Conservation (phyloP, 768 basidiomycete genomes). For the Hypsizygus marmoreus region DNA sequence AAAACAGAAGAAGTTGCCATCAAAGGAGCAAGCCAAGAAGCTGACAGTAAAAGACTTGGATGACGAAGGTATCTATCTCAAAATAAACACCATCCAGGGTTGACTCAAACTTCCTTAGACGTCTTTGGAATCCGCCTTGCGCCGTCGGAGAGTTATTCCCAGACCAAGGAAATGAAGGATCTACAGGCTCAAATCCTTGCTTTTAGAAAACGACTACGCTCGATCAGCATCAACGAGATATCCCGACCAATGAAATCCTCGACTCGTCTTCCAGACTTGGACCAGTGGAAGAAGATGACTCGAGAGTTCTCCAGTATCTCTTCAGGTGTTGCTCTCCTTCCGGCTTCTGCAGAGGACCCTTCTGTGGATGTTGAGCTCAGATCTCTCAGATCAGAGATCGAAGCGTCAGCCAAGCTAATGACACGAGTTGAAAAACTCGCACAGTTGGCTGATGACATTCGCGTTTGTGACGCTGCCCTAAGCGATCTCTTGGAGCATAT, state of each 20-base stretch:
- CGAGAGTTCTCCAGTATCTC: conserved; percentile 46
- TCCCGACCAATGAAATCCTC: conserved; percentile 46
- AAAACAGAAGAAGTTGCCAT: background rate
- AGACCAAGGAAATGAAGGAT: conserved; percentile 41
- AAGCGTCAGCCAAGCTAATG: conserved; percentile 49
- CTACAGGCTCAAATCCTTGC: conserved; percentile 51
- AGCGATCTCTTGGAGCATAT: conserved; percentile 86
- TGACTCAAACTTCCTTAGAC: too few species aligned
- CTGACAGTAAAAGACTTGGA: conserved; percentile 3
- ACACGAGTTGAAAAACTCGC: conserved; percentile 56
- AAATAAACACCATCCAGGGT: background rate
- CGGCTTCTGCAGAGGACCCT: conserved; percentile 39
- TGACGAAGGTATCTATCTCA: conserved; percentile 9
- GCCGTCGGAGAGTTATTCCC: conserved; percentile 32
- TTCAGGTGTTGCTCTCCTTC: conserved; percentile 48
- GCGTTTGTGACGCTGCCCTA: conserved; percentile 68
- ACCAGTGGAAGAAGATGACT: conserved; percentile 49
- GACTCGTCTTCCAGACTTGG: conserved; percentile 52
- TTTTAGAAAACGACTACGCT: conserved; percentile 61
- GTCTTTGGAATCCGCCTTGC: conserved; percentile 52
- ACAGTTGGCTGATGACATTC: conserved; percentile 48
- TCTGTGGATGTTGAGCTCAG: conserved; percentile 58
- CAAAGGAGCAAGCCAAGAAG: conserved; percentile 3
- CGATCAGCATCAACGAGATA: conserved; percentile 59
- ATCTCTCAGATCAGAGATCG: conserved; percentile 62